phyloP scores from a whole-genome alignment of 129 eudicot species.

The Flaveria trinervia region DNA sequence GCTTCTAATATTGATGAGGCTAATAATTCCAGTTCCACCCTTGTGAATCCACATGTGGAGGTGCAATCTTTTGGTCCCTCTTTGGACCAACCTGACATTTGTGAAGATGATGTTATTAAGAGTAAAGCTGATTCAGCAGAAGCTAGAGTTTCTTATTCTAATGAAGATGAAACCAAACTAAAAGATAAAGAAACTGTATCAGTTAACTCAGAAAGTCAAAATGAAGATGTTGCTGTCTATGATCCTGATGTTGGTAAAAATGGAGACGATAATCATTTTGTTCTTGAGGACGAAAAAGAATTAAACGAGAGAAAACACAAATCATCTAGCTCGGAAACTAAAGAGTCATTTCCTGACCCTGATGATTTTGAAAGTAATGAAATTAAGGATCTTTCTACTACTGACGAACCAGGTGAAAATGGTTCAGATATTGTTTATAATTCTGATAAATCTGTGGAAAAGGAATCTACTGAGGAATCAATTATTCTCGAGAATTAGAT shows the following conservation, averaged over 20 bases:
- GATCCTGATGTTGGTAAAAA: constrained; percentile 16
- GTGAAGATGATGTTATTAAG: constrained; percentile 31
- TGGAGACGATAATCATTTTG: constrained; percentile 13
- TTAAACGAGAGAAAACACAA: constrained; percentile 14
- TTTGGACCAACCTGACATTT: constrained; percentile 28
- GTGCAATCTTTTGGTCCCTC: constrained; percentile 29
- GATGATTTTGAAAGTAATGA: constrained; percentile 19
- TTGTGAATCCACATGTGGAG: constrained; percentile 29
- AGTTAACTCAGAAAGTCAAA: constrained; percentile 28
- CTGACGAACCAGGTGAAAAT: constrained; percentile 14
- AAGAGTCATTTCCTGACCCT: constrained; percentile 5
- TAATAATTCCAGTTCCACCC: constrained; percentile 23
- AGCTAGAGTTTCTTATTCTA: constrained; percentile 24
- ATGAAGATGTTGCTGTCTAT: constrained; percentile 22
- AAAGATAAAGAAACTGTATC: constrained; percentile 26
- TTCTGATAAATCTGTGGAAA: constrained; percentile 23
- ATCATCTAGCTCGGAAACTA: constrained; percentile 16
- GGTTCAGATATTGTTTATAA: not conserved
- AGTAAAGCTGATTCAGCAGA: constrained; percentile 38
- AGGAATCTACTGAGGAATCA: constrained; percentile 24
- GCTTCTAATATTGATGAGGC: constrained; percentile 38
- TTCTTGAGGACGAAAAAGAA: constrained; percentile 21
- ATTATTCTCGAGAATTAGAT: constrained; percentile 34
- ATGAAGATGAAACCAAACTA: constrained; percentile 27
- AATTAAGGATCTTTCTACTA: constrained; percentile 22